Evolutionary conservation across 1,284 basidiomycete species (phyloP), one percentile per base, ranked within the genome.

Genomic region (Papiliotrema nemorosa): DNA sequence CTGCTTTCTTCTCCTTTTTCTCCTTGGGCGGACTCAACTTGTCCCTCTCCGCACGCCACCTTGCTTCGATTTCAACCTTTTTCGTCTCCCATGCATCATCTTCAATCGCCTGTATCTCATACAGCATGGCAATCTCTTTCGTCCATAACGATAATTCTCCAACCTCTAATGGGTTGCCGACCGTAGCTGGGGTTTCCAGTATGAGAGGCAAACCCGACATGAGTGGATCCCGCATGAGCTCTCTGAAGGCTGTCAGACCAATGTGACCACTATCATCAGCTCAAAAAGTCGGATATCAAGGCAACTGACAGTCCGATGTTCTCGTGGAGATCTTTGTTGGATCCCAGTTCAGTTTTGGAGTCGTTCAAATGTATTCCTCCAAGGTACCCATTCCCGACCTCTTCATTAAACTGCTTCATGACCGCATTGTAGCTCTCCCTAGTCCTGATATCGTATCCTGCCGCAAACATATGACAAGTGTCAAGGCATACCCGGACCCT

Each of bases 291-390:
- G 29, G 45, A 10, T 36, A 20, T 36, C 20, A 42, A 18, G 18
- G 13, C 44, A 2, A 76, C 83, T 60, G 61, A 87, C 84, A 87
- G 67, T 14, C 88, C 90, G 38, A 92, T 84, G 57, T 90, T 92
- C 67, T 88, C 84, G 64, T 92, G 89, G 26, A 87, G 73, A 66
- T 92, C 90, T 58, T 82, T 83, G 62, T 81, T 83, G 21, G 83
- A 84, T 1, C 78, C 81, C 5, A 84, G 76, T 0, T 74, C 76
- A 14, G 78, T 79, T 64, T 88, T 88, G 3, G 86, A 88, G 67
- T 91, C 89, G 70, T 93, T 93, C 47, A 91, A 67, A 67, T 93
- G 90, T 79, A 91, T 84, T 0, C 84, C 88, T 5, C 82, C 79
- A 14, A 92, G 81, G 64, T 87, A 90, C 13, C 78, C 69, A 27